Evolutionary conservation across 257 asterid genomes (phyloP).

Genomic region (Solanum infundibuliforme): DNA sequence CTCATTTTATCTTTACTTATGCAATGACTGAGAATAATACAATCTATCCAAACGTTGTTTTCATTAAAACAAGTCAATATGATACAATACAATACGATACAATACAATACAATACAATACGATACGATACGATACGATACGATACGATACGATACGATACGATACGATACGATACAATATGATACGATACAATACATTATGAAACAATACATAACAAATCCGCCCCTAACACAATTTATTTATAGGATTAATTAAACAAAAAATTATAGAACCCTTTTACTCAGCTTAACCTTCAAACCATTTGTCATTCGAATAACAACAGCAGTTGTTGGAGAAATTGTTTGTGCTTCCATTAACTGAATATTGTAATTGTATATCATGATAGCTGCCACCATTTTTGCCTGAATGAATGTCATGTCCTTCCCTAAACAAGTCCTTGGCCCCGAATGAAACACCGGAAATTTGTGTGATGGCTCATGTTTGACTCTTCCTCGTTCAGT

Average conservation of each 20-base stretch:
- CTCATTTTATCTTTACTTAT: too few relatives aligned
- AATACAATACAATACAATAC: too few relatives aligned
- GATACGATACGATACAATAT: too few relatives aligned
- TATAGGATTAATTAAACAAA: background rate
- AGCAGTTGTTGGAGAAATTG: background rate
- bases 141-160: fast-evolving
- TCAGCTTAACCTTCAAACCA: background rate
- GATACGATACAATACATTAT: too few relatives aligned
- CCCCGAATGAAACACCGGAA: background rate
- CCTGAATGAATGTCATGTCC: background rate
- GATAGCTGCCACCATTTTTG: background rate
- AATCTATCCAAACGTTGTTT: too few relatives aligned
- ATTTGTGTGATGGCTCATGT: background rate
- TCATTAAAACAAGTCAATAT: too few relatives aligned
- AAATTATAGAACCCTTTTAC: background rate
- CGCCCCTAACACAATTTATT: background rate
- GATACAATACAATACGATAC: too few relatives aligned
- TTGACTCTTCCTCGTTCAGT: background rate
- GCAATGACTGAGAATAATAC: too few relatives aligned
- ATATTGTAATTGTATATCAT: background rate
- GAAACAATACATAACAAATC: too few relatives aligned
- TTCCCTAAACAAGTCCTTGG: background rate
- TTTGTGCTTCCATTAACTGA: background rate
- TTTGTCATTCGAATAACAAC: background rate
- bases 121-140: too few relatives aligned